phyloP scores from a whole-genome alignment of 495 filamentous ascomycete genomes.

The Neohortaea acidophila region DNA sequence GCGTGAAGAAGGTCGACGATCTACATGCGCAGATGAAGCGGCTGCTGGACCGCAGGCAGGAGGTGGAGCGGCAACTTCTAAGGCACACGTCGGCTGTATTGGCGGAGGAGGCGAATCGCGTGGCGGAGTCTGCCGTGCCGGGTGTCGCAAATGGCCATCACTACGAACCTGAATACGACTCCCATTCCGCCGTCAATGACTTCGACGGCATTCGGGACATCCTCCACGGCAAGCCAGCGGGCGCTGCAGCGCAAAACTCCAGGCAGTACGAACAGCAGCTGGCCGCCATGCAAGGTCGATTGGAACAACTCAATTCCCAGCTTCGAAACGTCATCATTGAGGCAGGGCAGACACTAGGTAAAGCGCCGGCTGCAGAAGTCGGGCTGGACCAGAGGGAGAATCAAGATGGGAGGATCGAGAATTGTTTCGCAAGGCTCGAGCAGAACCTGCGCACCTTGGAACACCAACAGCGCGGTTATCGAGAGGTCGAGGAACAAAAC shows the following conservation, averaged over 20 bases:
- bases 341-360: constrained; percentile 25
- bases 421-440: constrained; percentile 6
- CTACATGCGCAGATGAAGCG: constrained; percentile 63
- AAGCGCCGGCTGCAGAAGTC: constrained; percentile 26
- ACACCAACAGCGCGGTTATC: constrained; percentile 11
- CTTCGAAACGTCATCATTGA: constrained; percentile 52
- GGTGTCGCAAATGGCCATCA: constrained; percentile 6
- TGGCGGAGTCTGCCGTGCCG: neutral
- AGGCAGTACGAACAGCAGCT: constrained; percentile 32
- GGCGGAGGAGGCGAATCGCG: constrained; percentile 11
- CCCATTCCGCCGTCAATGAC: constrained; percentile 64
- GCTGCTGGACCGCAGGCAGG: constrained; percentile 55
- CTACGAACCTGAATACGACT: constrained; percentile 39
- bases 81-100: constrained; percentile 78
- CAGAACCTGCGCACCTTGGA: constrained; percentile 15
- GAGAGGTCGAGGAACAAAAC: constrained; percentile 1
- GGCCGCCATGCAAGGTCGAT: constrained; percentile 40
- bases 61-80: constrained; percentile 56
- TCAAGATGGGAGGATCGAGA: constrained; percentile 27
- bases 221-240: constrained; percentile 11
- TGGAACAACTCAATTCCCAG: constrained; percentile 58
- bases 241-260: constrained; percentile 14
- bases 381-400: constrained; percentile 31
- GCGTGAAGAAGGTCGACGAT: constrained; percentile 71
- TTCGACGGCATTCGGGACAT: constrained; percentile 38